Evolutionary conservation across 2,329 filamentous ascomycete genomes (phyloP), one percentile per base, ranked within the genome.

Genomic region (Colletotrichum truncatum): DNA sequence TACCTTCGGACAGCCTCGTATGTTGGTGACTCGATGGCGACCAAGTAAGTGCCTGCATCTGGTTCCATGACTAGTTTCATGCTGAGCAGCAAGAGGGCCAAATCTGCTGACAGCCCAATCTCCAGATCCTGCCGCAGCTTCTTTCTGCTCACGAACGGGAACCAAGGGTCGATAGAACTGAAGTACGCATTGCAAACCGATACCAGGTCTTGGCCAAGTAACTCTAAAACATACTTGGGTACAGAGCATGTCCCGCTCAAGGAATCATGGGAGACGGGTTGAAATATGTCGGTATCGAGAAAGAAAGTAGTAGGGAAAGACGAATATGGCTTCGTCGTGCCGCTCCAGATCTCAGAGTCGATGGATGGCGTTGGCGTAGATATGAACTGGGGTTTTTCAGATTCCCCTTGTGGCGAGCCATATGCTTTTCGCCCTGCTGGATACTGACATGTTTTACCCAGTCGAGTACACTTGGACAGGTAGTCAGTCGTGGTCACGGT

Each of bases 61-160:
- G 5, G 14, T 51, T 53, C 69, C 6, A 58, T 67, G 52, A 71
- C 55, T n/a, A 74, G 64, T 51, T 71, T 71, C 72, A 74, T 74
- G 32, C 65, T 67, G 3, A 70, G 60, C 34, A 74, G 60, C 3
- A 74, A 41, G 7, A 72, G 58, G 4, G 67, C 64, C 4, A 65
- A 56, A 21, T 67, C 67, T 3, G 46, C 58, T 16, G 66, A 25
- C 3, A 52, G 53, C 16, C 55, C 53, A 3, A 34, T 30, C 16
- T 67, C 25, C 10, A 63, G 28, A 4, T 23, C 32, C 25, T 49
- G 45, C n/a, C 41, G 48, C 21, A 53, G 32, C 30, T 28, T 66
- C 48, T 70, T 72, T 52, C 52, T 68, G 39, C 71, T 73, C 12
- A 73, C 28, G 18, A 73, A 66, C 6, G 70, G 70, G 28, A 72